A percentile compares a stretch with the other conserved stretches of the same genome.
Conservation (phyloP, 495 filamentous ascomycete species). For the Trichocladium antarcticum region DNA sequence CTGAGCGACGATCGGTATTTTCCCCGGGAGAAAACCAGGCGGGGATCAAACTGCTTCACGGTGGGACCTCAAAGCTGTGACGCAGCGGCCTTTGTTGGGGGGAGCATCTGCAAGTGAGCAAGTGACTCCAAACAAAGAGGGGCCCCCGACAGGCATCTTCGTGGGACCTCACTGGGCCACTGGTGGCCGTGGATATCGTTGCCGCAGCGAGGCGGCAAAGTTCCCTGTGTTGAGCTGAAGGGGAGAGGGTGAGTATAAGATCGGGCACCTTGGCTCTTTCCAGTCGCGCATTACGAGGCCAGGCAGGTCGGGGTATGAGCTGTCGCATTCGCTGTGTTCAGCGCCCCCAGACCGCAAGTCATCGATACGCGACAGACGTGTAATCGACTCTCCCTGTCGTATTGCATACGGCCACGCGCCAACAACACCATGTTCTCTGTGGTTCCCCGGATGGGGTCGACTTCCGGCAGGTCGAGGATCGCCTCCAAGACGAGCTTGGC, state of each 20-base stretch:
- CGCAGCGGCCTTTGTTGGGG: not conserved
- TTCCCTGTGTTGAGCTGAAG: not conserved
- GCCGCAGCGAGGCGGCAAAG: not conserved
- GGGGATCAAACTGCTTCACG: slow-evolving; percentile 1
- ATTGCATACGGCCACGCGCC: not conserved
- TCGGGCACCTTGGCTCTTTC: not conserved
- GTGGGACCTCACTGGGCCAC: not conserved
- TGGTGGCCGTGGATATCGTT: not conserved
- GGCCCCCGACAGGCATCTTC: not conserved
- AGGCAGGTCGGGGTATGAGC: too few species aligned
- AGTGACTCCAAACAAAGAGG: not conserved
- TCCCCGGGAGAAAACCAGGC: not conserved
- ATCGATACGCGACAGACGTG: not conserved
- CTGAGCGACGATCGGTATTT: not conserved
- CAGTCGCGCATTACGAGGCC: too few species aligned
- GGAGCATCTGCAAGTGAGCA: not conserved
- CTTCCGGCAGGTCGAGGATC: slow-evolving; percentile 1
- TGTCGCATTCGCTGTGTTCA: too few species aligned
- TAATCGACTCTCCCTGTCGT: not conserved
- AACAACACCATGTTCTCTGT: slow-evolving; percentile 10
- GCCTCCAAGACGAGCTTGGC: not conserved
- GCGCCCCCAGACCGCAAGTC: too few species aligned
- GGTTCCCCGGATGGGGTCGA: not conserved
- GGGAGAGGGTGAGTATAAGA: not conserved
- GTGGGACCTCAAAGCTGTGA: not conserved